A percentile compares a stretch with the other conserved stretches of the same genome.
Conservation (phyloP, 1,284 basidiomycete genomes). For the Cutaneotrichosporon sp. region DNA sequence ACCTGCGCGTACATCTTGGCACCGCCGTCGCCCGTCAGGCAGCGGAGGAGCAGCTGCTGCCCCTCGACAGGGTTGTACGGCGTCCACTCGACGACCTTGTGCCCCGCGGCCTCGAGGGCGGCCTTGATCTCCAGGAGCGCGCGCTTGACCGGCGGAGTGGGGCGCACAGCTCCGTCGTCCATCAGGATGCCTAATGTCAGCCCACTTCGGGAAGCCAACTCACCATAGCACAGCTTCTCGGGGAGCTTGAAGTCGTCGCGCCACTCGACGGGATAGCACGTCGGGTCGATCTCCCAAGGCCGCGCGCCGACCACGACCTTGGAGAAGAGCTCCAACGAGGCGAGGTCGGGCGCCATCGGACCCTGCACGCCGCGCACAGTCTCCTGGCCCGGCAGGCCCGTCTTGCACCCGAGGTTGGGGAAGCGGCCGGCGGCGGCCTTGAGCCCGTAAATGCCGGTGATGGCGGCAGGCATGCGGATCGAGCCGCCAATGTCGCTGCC, state of each 20-base stretch:
- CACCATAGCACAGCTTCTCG: conserved; percentile 55
- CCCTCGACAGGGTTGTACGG: conserved; percentile 14
- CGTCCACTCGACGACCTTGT: conserved; percentile 57
- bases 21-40: conserved; percentile 23
- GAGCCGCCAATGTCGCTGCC: conserved; percentile 61
- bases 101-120: conserved; percentile 64
- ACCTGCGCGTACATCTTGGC: conserved; percentile 2
- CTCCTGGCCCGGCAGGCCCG: conserved; percentile 67
- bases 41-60: conserved; percentile 10
- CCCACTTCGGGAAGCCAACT: too few relatives aligned
- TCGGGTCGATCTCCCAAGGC: conserved; percentile 69
- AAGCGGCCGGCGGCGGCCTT: conserved; percentile 21
- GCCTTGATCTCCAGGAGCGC: conserved; percentile 62
- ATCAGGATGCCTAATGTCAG: conserved; percentile 55
- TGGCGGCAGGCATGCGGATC: conserved; percentile 49
- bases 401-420: conserved; percentile 56
- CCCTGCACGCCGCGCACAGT: conserved; percentile 67
- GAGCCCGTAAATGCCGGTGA: conserved; percentile 23
- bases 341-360: conserved; percentile 62
- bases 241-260: conserved; percentile 61
- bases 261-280: conserved; percentile 64
- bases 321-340: conserved; percentile 59
- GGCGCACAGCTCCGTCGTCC: conserved; percentile 61
- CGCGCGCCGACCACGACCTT: conserved; percentile 42
- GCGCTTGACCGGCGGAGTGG: conserved; percentile 69